Base-by-base conservation (phyloP, 768 basidiomycete genomes). In the Suillus spraguei region DNA sequence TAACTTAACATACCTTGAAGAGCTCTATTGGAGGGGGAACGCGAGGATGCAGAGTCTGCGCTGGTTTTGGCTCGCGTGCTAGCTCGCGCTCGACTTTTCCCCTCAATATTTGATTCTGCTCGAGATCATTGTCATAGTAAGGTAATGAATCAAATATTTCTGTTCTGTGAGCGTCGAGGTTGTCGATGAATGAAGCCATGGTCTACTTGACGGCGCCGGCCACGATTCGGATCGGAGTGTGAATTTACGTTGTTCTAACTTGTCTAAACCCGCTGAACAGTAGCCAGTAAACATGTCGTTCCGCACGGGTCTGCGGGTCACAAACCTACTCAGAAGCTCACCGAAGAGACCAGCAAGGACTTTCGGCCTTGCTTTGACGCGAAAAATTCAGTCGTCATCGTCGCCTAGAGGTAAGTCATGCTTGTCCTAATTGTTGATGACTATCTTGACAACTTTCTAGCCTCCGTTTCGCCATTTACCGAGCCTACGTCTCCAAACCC, bases 101-200 rank as follows among this genome's bases (percentile, higher is more conserved):
- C 72, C 84, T 87, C 44, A 95, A 79, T 44, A 82, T 70, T 1
- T 93, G 92, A 64, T 83, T 85, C 61, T 84, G 84, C 64, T 94
- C 91, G 59, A 96, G 82, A 73, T 97, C 94, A 73, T 95, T 92
- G 79, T 98, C 95, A 71, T 93, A 95, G 78, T 97, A 98, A 20
- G 95, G 95, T 66, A 97, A 82, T 32, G 94, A 91, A 76, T 97
- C 95, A 68, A 94, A 86, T 42, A 90, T 80, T 32, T 53, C 50
- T 22, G 67, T 66, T 44, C 59, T 64, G 42, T 62, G 63, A 63
- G 65, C 60, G 39, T 38, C 56, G 28, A 28, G 28, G 61, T 67
- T 46, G 65, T 61, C 53, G 33, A 49, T 60, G 62, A 61, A 42
- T 52, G 50, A 60, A 58, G 69, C 62, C 79, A 79, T 80, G 59